Percentiles rank a stretch among this genome's conserved stretches.
These are phyloP conservation scores for Neolentinus lepideus DNA, from an alignment of 1,284 basidiomycete genomes.

Conservation along the genomic window DNA sequence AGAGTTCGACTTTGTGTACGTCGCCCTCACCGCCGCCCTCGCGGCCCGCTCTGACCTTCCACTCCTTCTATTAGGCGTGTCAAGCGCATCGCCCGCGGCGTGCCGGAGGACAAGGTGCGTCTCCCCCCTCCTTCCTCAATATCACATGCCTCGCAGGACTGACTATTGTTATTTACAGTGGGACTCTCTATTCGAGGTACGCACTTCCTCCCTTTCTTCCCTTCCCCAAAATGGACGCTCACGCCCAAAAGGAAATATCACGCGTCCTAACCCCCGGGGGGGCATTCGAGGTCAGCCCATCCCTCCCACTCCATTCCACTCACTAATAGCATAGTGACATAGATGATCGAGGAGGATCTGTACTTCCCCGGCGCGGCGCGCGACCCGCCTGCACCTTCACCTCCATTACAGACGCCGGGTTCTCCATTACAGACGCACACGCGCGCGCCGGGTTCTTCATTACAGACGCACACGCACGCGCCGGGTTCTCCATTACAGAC, in stretches of 20 bases:
- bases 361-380: constrained; percentile 51
- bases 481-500: background rate
- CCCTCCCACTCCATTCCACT: background rate
- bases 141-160: constrained; percentile 3
- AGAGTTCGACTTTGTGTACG: constrained; percentile 70
- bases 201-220: constrained; percentile 4
- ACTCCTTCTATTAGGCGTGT: constrained; percentile 58
- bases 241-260: constrained; percentile 36
- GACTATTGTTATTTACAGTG: constrained; percentile 31
- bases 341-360: constrained; percentile 67
- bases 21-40: too few species aligned
- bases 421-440: background rate
- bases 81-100: constrained; percentile 60
- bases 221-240: constrained; percentile 2
- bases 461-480: background rate
- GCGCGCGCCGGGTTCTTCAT: background rate
- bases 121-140: constrained; percentile 4
- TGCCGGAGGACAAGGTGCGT: constrained; percentile 63
- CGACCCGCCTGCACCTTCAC: constrained; percentile 11
- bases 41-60: too few species aligned
- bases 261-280: constrained; percentile 65
- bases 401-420: background rate
- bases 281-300: constrained; percentile 46
- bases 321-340: too few species aligned
- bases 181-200: constrained; percentile 50